These are phyloP conservation scores for Castanea crenata DNA, from an alignment of 306 rosid genomes.

Conservation along the genomic window DNA sequence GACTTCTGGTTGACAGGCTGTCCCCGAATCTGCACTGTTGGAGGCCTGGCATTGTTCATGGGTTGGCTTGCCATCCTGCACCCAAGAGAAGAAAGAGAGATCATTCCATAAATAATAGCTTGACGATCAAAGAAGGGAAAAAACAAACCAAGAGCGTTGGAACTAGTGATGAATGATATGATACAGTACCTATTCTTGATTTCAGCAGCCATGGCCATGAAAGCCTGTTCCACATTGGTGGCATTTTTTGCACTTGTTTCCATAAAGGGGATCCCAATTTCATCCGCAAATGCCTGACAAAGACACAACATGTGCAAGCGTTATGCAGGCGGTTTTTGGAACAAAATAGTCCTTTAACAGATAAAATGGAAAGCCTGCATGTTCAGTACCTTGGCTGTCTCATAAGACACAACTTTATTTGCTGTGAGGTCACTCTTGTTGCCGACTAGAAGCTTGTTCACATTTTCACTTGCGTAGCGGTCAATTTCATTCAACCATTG, in stretches of 20 bases:
- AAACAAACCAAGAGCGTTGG: too few species aligned
- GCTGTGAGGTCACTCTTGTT: slow-evolving; percentile 67
- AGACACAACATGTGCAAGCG: slow-evolving; percentile 15
- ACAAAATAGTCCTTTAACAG: background rate
- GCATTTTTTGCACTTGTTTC: slow-evolving; percentile 82
- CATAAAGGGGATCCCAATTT: slow-evolving; percentile 79
- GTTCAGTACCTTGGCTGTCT: slow-evolving; percentile 56
- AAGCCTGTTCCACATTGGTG: slow-evolving; percentile 72
- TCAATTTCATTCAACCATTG: slow-evolving; percentile 83
- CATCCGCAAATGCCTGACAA: slow-evolving; percentile 73
- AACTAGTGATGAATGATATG: background rate
- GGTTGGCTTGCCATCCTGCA: slow-evolving; percentile 99
- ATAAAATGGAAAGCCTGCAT: background rate
- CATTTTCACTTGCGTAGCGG: slow-evolving; percentile 79
- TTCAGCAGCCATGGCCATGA: slow-evolving; percentile 88
- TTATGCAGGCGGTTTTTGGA: slow-evolving; percentile 9
- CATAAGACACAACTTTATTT: slow-evolving; percentile 70
- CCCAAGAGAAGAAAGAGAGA: slow-evolving; percentile 4
- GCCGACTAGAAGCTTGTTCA: slow-evolving; percentile 79
- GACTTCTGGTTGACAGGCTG: slow-evolving; percentile 97
- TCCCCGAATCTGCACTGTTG: slow-evolving; percentile 95
- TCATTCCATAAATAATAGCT: too few species aligned
- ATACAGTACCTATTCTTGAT: slow-evolving; percentile 60
- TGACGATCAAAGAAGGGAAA: too few species aligned
- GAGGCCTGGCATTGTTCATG: slow-evolving; percentile 85